Percentiles rank a stretch among this genome's conserved stretches.
Conservation (phyloP, 768 basidiomycete genomes). For the Gymnopilus dilepis region DNA sequence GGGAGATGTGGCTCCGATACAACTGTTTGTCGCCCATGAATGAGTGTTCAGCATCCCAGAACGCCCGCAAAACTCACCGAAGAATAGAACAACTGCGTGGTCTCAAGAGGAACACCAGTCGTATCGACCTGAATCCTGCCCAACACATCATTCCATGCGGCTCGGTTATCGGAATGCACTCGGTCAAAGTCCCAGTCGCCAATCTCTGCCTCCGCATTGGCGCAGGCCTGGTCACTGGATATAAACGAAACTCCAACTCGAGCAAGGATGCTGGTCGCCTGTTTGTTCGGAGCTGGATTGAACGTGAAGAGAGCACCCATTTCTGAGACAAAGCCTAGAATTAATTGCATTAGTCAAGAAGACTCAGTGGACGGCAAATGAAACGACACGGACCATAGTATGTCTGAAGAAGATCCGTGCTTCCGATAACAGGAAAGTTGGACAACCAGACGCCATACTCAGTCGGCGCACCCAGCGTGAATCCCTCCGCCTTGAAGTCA, state of each 20-base stretch:
- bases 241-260: slow-evolving; percentile 73
- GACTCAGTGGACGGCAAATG: background rate
- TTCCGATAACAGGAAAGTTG: slow-evolving; percentile 52
- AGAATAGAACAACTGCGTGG: slow-evolving; percentile 61
- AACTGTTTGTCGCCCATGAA: slow-evolving; percentile 35
- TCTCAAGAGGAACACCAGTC: slow-evolving; percentile 51
- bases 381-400: slow-evolving; percentile 46
- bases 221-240: slow-evolving; percentile 62
- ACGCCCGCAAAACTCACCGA: slow-evolving; percentile 42
- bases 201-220: slow-evolving; percentile 65
- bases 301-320: slow-evolving; percentile 61
- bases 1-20: slow-evolving; percentile 66
- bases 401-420: slow-evolving; percentile 49
- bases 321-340: slow-evolving; percentile 51
- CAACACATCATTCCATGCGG: slow-evolving; percentile 63
- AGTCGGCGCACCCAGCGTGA: slow-evolving; percentile 47
- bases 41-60: background rate
- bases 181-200: slow-evolving; percentile 59
- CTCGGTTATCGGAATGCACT: slow-evolving; percentile 47
- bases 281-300: slow-evolving; percentile 41
- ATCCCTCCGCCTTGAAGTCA: slow-evolving; percentile 62
- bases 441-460: slow-evolving; percentile 63
- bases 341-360: background rate
- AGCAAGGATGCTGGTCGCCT: slow-evolving; percentile 51
- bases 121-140: slow-evolving; percentile 59